Percentiles rank a stretch among this genome's conserved stretches.
phyloP scores from a whole-genome alignment of 2,329 filamentous ascomycete species.

The Endothia cerciana region DNA sequence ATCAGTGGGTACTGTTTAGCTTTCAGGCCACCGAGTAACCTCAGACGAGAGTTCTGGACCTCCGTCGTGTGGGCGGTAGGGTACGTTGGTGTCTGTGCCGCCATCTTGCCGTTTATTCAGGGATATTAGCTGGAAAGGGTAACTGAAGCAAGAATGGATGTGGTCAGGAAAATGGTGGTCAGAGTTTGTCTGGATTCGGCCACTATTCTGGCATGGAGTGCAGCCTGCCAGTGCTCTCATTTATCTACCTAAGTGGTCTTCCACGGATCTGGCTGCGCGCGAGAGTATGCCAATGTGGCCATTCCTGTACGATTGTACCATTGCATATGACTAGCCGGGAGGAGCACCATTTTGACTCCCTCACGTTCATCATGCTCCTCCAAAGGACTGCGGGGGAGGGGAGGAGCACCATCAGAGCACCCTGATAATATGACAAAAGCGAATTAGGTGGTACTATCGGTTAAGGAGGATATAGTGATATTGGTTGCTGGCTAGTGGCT shows the following conservation, averaged over 20 bases:
- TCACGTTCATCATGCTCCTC: not conserved
- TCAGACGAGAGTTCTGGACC: slow-evolving; percentile 46
- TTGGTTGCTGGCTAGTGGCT: not conserved
- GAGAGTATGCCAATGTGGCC: not conserved
- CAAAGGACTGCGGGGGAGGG: not conserved
- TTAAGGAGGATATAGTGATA: not conserved
- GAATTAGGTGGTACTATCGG: not conserved
- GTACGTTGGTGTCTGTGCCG: slow-evolving; percentile 29
- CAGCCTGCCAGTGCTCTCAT: not conserved
- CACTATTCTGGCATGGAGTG: not conserved
- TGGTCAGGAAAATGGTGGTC: not conserved
- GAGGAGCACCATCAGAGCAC: not conserved
- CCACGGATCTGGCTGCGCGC: not conserved
- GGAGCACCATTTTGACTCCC: not conserved
- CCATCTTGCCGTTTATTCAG: slow-evolving; percentile 7
- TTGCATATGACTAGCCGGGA: not conserved
- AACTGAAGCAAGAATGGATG: not conserved
- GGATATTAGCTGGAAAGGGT: not conserved
- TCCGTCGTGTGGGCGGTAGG: slow-evolving; percentile 38
- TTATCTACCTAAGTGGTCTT: not conserved
- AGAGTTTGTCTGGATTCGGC: not conserved
- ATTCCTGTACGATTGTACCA: not conserved
- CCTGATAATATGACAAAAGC: not conserved
- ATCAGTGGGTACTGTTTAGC: slow-evolving; percentile 46
- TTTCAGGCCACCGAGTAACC: slow-evolving; percentile 48